Evolutionary conservation across 2,329 filamentous ascomycete species (phyloP), one percentile per base, ranked within the genome.

Genomic region (Xylariaceae sp.): DNA sequence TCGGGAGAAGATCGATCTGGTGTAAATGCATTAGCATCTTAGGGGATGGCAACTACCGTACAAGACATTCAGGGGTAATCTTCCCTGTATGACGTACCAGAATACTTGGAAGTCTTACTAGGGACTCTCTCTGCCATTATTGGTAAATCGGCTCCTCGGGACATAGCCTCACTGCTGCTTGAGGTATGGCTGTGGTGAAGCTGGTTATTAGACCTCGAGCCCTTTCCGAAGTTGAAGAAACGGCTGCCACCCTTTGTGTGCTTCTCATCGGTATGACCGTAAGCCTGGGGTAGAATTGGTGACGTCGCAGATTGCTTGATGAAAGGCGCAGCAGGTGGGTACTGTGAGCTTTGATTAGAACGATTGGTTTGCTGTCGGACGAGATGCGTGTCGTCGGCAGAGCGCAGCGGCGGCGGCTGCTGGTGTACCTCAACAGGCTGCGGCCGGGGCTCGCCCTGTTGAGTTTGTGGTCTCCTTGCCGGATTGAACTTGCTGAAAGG

Each of bases 151-250:
- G 58, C 52, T 24, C 68, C 71, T 16, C 69, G 67, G 33, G 70
- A 69, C 65, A 69, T 69, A 12, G 58, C 60, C 57, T 71, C 70
- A 33, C 54, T 52, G 52, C 46, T 64, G 48, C 59, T 65, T 17
- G 66, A 61, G 8, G 61, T 58, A 31, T 70, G 63, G 39, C 33
- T 60, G 17, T 65, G 65, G 14, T 69, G 53, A 34, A 67, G 61
- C 46, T 71, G 66, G 39, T 66, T 64, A 23, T 56, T 56, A 11
- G 69, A 62, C 48, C 52, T 67, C 12, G 64, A 65, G 29, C 60
- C 48, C 50, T 71, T 71, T 12, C 67, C 66, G 49, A 73, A 73
- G 49, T 66, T 67, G 60, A 71, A 72, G 45, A 73, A 73, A 46
- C 71, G 71, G 34, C 71, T 73, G 26, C 61, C 65, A 56, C 63